Evolutionary conservation across 441 rosid genomes (phyloP), one percentile per base, ranked within the genome.

Genomic region (Sinapis alba): DNA sequence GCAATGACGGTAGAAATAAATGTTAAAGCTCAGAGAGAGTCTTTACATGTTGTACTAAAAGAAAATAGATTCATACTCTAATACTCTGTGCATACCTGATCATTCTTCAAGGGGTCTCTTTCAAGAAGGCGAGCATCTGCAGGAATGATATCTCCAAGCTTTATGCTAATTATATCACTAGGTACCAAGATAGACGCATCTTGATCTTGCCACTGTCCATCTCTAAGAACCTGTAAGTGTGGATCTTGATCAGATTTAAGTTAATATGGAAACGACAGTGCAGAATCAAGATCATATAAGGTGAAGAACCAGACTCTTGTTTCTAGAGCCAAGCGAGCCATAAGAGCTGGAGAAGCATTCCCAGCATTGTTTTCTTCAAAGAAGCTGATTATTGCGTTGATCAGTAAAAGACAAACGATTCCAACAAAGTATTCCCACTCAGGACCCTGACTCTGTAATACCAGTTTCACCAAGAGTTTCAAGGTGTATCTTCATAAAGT

Each of bases 371-470:
- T 92, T 84, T 94, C 98, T 88, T 94, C 99, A 47, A 92, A 81
- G 68, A 94, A 92, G 80, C 98, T 94, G 71, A 94, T 90, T 7
- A 96, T 90, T 53, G 99, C 92, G 59, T 94, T 94, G 82, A 92
- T 89, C 36, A 94, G 7, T 68, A 94, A 75, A 51, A 94, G 86
- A 72, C 96, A 89, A 43, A 94, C 23, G 19, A 90, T 92, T 62
- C 98, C 98, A 16, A 89, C 89, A 77, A 90, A 89, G 69, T 90
- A 97, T 81, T 94, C 93, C 97, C 98, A 94, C 80, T 92, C 97
- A 1, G 98, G 98, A 78, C 96, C 98, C 74, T 82, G 26, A 2
- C 84, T 91, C 97, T 94, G 93, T 74, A 82, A 82, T 30, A 71
- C 15, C 66, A 63, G 4, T 20, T 7, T 13, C 65, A 72, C 30